These are phyloP conservation scores for Dendrothele bispora DNA, from an alignment of 768 basidiomycete genomes.

Conservation along the genomic window DNA sequence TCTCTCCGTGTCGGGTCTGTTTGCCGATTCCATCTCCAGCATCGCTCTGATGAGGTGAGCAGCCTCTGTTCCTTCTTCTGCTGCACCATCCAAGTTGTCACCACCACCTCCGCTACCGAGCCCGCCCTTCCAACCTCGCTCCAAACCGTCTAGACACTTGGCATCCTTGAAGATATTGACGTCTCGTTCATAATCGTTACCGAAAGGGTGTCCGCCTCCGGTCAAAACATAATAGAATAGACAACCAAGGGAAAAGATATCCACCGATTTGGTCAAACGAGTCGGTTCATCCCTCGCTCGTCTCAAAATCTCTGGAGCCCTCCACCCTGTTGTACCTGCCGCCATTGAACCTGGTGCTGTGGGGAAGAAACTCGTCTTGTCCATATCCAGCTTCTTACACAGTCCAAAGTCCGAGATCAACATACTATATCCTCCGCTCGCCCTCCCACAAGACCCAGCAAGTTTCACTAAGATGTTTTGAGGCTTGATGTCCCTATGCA, in stretches of 20 bases:
- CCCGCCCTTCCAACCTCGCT: slow-evolving; percentile 88
- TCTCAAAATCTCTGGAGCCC: slow-evolving; percentile 92
- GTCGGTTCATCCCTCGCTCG: slow-evolving; percentile 63
- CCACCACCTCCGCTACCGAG: slow-evolving; percentile 82
- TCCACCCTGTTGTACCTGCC: slow-evolving; percentile 95
- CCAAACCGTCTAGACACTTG: slow-evolving; percentile 68
- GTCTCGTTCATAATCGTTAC: slow-evolving; percentile 90
- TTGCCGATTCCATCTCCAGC: neutral
- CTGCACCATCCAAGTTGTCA: slow-evolving; percentile 79
- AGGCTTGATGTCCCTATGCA: slow-evolving; percentile 99
- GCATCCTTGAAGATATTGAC: slow-evolving; percentile 86
- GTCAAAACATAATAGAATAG: slow-evolving; percentile 92
- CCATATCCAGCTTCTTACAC: slow-evolving; percentile 91
- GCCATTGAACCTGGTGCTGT: slow-evolving; percentile 86
- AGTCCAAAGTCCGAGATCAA: slow-evolving; percentile 96
- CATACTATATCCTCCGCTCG: slow-evolving; percentile 64
- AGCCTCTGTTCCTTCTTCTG: slow-evolving; percentile 75
- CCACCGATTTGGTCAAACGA: slow-evolving; percentile 92
- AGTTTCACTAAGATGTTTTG: slow-evolving; percentile 92
- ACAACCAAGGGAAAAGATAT: slow-evolving; percentile 95
- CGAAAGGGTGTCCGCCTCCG: slow-evolving; percentile 89
- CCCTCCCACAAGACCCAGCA: slow-evolving; percentile 52
- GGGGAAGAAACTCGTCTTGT: slow-evolving; percentile 94
- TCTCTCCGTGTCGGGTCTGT: slow-evolving; percentile 84
- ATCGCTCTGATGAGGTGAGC: slow-evolving; percentile 21